Conservation (phyloP, 768 basidiomycete species). For the Podaxis sp. region DNA sequence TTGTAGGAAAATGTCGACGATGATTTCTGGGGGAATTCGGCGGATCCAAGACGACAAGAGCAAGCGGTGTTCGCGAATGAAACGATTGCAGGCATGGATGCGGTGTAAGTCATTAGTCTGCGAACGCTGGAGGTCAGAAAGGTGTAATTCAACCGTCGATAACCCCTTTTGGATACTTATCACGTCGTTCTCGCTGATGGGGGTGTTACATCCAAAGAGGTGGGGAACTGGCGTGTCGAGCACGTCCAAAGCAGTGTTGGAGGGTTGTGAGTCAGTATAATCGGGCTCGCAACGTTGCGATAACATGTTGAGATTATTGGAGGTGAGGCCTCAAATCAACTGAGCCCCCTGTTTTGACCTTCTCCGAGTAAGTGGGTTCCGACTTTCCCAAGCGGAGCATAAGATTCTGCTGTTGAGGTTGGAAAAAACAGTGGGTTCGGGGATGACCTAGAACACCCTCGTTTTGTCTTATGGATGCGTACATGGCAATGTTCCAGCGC, state of each 20-base stretch:
- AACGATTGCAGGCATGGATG: slow-evolving; percentile 18
- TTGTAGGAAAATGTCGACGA: slow-evolving; percentile 14
- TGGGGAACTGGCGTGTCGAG: slow-evolving; percentile 21
- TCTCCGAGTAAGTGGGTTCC: background rate
- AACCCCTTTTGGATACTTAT: slow-evolving; percentile 17
- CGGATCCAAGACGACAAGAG: slow-evolving; percentile 22
- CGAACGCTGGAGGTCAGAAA: slow-evolving; percentile 10
- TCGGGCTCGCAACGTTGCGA: background rate
- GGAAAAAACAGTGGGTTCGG: background rate
- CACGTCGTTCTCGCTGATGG: slow-evolving; percentile 19
- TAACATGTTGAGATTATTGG: background rate
- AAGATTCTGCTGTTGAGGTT: background rate
- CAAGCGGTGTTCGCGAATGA: slow-evolving; percentile 20
- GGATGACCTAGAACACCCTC: background rate
- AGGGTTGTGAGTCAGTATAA: background rate
- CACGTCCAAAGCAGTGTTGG: slow-evolving; percentile 1
- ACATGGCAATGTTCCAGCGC: background rate
- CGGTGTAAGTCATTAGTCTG: background rate
- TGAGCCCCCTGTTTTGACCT: background rate
- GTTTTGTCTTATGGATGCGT: background rate
- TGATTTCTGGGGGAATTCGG: slow-evolving; percentile 25
- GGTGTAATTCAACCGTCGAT: slow-evolving; percentile 10
- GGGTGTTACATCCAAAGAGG: slow-evolving; percentile 20
- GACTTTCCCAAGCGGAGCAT: background rate
- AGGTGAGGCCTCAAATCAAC: background rate